Base-by-base conservation (phyloP, 2,329 filamentous ascomycete genomes). In the Trichophyton benhamiae region DNA sequence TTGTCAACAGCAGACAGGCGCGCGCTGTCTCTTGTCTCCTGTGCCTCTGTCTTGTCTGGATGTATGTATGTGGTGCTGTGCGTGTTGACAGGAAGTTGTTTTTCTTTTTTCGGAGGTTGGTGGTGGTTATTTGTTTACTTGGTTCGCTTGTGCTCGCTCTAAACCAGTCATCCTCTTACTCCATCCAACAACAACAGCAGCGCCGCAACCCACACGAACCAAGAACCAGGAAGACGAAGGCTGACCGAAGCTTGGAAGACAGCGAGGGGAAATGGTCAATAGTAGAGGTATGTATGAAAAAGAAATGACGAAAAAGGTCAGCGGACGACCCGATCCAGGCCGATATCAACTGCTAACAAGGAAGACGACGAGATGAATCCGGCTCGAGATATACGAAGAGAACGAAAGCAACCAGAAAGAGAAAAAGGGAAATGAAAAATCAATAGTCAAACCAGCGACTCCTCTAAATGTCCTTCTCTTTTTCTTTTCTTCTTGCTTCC, bases 121-220 rank as follows among this genome's bases (percentile, higher is more conserved):
- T 38, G 33, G 33, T 38, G 7, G 46, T 52, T 55, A 36, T 55
- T 55, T 33, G 46, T 52, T 55, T 55, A 55, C 52, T 55, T 55
- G 52, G 30, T 55, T 55, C 52, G 52, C 52, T 55, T 55, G 52
- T 55, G 52, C 17, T 36, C 52, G 30, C 27, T 30, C 52, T 27
- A 55, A 55, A 55, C 52, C 52, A 55, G 52, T 55, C 52, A 55
- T 55, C 52, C 2, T 55, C 52, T 13, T 13, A 33, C 25, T 17
- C 27, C 20, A 55, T 55, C 52, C 52, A 55, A 52, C 46, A 20
- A 48, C 44, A 20, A 15, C 46, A 15, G 22, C 25, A n/a, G 48
- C 22, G 13, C 48, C 48, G 27, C 52, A 36, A 55, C 41, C 15
- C 15, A 17, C 41, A 17, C 41, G 41, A 33, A 52, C 27, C 52